Evolutionary conservation across 75 land plant species (phyloP), one percentile per base, ranked within the genome.

Genomic region (Selaginella moellendorffii): DNA sequence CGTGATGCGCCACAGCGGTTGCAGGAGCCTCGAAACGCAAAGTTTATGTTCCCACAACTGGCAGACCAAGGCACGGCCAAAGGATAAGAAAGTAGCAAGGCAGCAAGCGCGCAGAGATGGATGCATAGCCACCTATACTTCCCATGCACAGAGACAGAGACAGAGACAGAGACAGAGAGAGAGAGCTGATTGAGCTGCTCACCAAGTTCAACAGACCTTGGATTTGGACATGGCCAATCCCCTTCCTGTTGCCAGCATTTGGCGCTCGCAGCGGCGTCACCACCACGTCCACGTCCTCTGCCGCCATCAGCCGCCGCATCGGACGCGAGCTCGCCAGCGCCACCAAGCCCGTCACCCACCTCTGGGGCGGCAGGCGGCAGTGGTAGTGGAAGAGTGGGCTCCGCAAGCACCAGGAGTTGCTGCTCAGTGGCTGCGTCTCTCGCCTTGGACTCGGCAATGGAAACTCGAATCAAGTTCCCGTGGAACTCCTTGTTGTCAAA

Each of bases 231-330:
- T 64, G 75, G 17, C 97, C 97, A 91, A 62, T 91, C 97, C 69
- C 95, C 97, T 62, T 88, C 97, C 69, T 91, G 97, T 64, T 88
- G 97, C 97, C 97, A 91, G 56, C 84, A 62, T 74, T 88, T 88
- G 18, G 76, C 88, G 1, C n/a, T n/a, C n/a, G n/a, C n/a, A n/a
- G n/a, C n/a, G n/a, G n/a, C 70, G 64, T 63, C 76, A 70, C 77
- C 95, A 52, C 84, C 97, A 5, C 80, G 79, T 20, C 97, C 88
- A 75, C 79, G 79, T 20, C 88, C 97, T 69, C 75, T 69, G 30
- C 82, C 97, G 5, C 27, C 1, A 12, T 53, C 71, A 8, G 27
- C n/a, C 21, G 29, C 9, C 2, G 58, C 59, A 36, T 61, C 69
- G 14, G 18, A 10, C 22, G 27, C 10, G 22, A 2, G n/a, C n/a